A percentile compares a stretch with the other conserved stretches of the same genome.
phyloP scores from a whole-genome alignment of 2,329 filamentous ascomycete species.

The Cladophialophora chaetospira region DNA sequence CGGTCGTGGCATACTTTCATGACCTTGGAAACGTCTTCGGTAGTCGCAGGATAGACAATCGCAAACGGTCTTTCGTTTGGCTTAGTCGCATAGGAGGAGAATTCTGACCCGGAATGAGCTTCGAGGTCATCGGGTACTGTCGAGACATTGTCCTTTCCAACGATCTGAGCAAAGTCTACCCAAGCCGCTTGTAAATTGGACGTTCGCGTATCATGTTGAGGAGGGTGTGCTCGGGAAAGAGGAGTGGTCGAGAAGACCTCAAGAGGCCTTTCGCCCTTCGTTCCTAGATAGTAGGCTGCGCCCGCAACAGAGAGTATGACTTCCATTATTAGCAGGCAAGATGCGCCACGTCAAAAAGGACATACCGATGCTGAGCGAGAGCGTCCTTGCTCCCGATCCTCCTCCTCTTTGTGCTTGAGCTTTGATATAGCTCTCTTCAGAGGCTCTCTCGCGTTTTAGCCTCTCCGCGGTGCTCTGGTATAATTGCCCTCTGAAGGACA shows the following conservation, averaged over 20 bases:
- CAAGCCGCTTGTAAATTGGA: constrained; percentile 65
- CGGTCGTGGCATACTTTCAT: constrained; percentile 86
- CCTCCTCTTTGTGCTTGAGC: constrained; percentile 6
- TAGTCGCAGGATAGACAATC: constrained; percentile 74
- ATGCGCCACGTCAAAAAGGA: background rate
- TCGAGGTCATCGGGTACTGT: constrained; percentile 56
- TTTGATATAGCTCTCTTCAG: constrained; percentile 36
- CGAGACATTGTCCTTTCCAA: constrained; percentile 65
- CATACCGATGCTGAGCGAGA: constrained; percentile 40
- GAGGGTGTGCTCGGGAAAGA: constrained; percentile 51
- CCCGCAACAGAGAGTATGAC: constrained; percentile 54
- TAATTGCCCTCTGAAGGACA: constrained; percentile 59
- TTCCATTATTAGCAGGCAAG: constrained; percentile 36
- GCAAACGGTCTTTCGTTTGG: constrained; percentile 53
- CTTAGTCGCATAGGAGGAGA: constrained; percentile 57
- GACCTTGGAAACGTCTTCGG: constrained; percentile 79
- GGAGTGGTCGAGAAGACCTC: constrained; percentile 59
- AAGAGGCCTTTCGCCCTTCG: constrained; percentile 49
- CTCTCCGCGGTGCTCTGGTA: constrained; percentile 64
- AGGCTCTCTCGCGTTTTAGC: constrained; percentile 58
- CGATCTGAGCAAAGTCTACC: constrained; percentile 62
- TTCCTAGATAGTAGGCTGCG: constrained; percentile 59
- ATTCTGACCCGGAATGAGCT: constrained; percentile 63
- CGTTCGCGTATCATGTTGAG: constrained; percentile 58
- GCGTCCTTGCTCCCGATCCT: constrained; percentile 6